Evolutionary conservation across 345 rosid genomes (phyloP).

Genomic region (Acer campestre): DNA sequence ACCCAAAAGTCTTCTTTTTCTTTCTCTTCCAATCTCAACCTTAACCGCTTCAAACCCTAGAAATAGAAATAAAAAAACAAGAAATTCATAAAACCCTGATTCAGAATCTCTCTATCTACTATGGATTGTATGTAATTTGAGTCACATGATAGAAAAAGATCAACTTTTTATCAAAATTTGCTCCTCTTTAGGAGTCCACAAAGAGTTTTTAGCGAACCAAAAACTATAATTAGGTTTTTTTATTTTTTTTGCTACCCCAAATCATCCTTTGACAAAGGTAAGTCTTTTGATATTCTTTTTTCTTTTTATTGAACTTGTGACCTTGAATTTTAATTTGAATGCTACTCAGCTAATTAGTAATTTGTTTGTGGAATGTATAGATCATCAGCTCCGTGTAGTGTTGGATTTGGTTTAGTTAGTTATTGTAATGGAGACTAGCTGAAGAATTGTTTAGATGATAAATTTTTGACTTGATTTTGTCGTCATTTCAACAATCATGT

Average conservation of each 20-base stretch:
- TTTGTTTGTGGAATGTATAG: not conserved
- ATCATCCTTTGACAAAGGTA: slow-evolving; percentile 4
- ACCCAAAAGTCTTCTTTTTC: no score
- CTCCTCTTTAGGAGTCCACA: no score
- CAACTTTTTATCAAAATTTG: no score
- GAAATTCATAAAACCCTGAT: no score
- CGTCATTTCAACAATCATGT: not conserved
- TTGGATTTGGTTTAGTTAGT: not conserved
- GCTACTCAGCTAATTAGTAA: not conserved
- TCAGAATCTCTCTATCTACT: no score
- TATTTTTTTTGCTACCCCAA: no score
- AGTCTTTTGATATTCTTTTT: not conserved
- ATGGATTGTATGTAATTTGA: no score
- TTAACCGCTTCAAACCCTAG: not conserved
- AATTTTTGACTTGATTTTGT: not conserved
- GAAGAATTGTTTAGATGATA: not conserved
- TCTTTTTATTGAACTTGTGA: not conserved
- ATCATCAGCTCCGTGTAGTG: no score
- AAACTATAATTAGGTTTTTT: slow-evolving; percentile 17
- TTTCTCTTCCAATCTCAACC: no score
- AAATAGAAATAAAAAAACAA: not conserved
- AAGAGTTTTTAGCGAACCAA: not conserved
- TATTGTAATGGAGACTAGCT: not conserved
- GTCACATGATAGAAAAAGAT: no score
- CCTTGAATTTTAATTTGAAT: not conserved